Conservation (phyloP, 108 stramenopile species). For the Nitzschia palea region DNA sequence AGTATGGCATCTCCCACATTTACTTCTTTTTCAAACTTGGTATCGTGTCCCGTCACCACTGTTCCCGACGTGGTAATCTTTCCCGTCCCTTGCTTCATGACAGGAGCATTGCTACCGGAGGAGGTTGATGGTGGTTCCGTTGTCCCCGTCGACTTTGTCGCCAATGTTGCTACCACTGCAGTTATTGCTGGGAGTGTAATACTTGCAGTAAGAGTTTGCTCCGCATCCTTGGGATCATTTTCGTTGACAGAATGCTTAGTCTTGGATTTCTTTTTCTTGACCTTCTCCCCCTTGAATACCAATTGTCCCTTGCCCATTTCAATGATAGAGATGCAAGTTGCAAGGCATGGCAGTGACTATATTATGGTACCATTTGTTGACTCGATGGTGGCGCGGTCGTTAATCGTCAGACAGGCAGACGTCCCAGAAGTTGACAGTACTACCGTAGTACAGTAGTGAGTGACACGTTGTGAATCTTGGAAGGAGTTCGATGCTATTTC, state of each 20-base stretch:
- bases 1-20: conserved; percentile 70
- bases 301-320: conserved; percentile 73
- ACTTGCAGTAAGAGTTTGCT: neutral
- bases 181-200: neutral
- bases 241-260: conserved; percentile 34
- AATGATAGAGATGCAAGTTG: too few relatives aligned
- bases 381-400: too few relatives aligned
- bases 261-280: conserved; percentile 59
- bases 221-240: conserved; percentile 12
- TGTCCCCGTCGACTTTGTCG: neutral
- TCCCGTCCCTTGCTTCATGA: conserved; percentile 55
- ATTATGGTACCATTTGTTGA: too few relatives aligned
- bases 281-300: conserved; percentile 76
- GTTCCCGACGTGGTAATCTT: conserved; percentile 75
- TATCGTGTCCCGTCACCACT: conserved; percentile 70
- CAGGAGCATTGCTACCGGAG: too few relatives aligned
- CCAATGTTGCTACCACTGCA: neutral
- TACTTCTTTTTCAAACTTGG: conserved; percentile 60
- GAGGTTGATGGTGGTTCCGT: conserved; percentile 4
- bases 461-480: too few relatives aligned
- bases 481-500: too few relatives aligned
- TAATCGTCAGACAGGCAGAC: too few relatives aligned
- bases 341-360: too few relatives aligned
- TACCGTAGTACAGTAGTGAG: too few relatives aligned
- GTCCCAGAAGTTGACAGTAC: too few relatives aligned